Percentiles rank a stretch among this genome's conserved stretches.
Evolutionary conservation across 1,139 yeast genomes (phyloP).

Genomic region (Magnusiomyces ingens): DNA sequence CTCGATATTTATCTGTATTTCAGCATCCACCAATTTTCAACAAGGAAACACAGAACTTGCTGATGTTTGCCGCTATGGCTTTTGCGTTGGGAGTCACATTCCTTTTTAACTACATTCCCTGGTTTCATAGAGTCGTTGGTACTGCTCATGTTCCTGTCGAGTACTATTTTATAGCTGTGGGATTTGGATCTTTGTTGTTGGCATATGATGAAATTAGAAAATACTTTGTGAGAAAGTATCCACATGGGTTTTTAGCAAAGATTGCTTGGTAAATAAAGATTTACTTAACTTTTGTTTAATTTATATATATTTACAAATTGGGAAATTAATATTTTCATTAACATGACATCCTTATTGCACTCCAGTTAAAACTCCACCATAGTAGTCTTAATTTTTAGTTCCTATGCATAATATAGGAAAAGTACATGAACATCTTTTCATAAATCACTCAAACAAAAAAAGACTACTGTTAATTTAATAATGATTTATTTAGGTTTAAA

Average conservation of each 20-base stretch:
- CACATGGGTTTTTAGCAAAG: not conserved
- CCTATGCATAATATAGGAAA: too few species aligned
- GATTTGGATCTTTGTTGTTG: conserved; percentile 38
- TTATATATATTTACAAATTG: not conserved
- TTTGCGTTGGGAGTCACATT: conserved; percentile 34
- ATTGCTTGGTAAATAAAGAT: conserved; percentile 8
- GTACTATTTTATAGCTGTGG: conserved; percentile 42
- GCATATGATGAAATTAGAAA: conserved; percentile 41
- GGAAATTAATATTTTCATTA: too few species aligned
- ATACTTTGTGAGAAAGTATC: conserved; percentile 26
- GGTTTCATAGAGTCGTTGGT: conserved; percentile 35
- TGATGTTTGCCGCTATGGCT: conserved; percentile 34
- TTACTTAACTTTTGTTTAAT: not conserved
- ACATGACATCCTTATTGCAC: too few species aligned
- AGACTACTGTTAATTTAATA: too few species aligned
- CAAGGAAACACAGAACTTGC: conserved; percentile 25
- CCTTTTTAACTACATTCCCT: conserved; percentile 30
- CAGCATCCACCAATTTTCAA: conserved; percentile 34
- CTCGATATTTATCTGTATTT: conserved; percentile 40
- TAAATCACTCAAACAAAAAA: too few species aligned
- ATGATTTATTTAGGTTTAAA: too few species aligned
- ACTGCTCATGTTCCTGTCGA: conserved; percentile 40
- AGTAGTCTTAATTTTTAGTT: too few species aligned
- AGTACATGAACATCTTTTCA: too few species aligned
- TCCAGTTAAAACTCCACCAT: too few species aligned